phyloP scores from a whole-genome alignment of 2,329 filamentous ascomycete genomes.

The Alternaria hordeiaustralica region DNA sequence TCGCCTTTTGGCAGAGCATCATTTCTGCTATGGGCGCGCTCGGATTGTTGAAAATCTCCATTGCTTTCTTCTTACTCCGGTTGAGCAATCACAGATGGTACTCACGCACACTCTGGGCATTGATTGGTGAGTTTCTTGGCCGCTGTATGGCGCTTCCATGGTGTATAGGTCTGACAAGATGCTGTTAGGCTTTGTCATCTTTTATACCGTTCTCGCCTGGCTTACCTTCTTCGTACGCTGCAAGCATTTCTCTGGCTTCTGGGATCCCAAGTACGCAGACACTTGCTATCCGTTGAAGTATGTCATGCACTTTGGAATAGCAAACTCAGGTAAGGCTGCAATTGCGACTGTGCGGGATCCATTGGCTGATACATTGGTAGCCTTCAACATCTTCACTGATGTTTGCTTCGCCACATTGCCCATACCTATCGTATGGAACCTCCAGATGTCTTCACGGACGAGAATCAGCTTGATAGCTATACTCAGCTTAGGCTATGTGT shows the following conservation, averaged over 20 bases:
- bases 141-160: neutral
- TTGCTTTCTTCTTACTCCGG: conserved; percentile 1
- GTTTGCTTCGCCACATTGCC: conserved; percentile 3
- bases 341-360: neutral
- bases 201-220: neutral
- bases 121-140: conserved; percentile 3
- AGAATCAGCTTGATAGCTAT: neutral
- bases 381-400: conserved; percentile 9
- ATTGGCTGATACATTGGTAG: neutral
- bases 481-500: conserved; percentile 1
- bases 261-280: neutral
- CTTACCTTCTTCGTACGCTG: conserved; percentile 1
- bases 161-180: neutral
- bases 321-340: neutral
- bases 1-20: conserved; percentile 5
- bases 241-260: neutral
- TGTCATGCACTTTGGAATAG: neutral
- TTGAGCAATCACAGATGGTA: conserved; percentile 4
- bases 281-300: neutral
- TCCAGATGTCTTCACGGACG: neutral
- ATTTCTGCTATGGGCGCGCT: conserved; percentile 6
- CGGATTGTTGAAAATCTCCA: conserved; percentile 1
- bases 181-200: neutral
- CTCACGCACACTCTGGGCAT: neutral
- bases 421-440: conserved; percentile 1